Evolutionary conservation across 352 stramenopile species (phyloP), one percentile per base, ranked within the genome.

Genomic region (Phytophthora macrochlamydospora): DNA sequence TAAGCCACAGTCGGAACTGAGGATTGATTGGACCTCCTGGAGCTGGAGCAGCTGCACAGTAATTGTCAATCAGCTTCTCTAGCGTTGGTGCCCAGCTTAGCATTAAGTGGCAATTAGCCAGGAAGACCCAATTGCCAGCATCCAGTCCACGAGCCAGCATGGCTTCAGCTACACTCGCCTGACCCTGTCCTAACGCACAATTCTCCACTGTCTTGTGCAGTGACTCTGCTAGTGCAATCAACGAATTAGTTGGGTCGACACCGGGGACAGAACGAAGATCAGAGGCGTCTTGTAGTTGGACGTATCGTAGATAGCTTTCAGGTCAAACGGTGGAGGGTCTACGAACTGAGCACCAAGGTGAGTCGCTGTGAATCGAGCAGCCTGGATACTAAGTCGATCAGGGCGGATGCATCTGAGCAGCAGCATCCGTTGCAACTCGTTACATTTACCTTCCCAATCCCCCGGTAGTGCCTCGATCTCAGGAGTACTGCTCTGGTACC

Each of bases 21-120:
- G 78, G 72, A 55, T 98, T 96, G 33, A 97, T 79, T 3, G 64
- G 45, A 3, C 64, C 69, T 30, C 59, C 51, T 28, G 69, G 69
- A 14, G 79, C 69, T 32, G 74, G 67, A 1, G 70, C 67, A 2
- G 81, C 68, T 0, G 85, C 67, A 57, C 89, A 96, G 31, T 92
- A 97, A 35, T 87, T 92, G 58, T 98, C 90, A 57, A 97, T 96
- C 9, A 98, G 87, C 53, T 98, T 98, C 71, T 99, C 96, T 1
- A 99, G 75, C 30, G 89, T 92, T 18, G 92, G 90, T 35, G 98
- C 92, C 96, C 96, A 99, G 33, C 89, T 98, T 1, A 98, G 75
- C 89, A 98, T 98, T 59, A 99, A 76, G 59, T 99, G 96, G 58
- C 96, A 99, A 69, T 99, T 99, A 0, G 94, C 91, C 9, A 99